phyloP scores from a whole-genome alignment of 1,139 yeast species.

The Wickerhamomyces sp. region DNA sequence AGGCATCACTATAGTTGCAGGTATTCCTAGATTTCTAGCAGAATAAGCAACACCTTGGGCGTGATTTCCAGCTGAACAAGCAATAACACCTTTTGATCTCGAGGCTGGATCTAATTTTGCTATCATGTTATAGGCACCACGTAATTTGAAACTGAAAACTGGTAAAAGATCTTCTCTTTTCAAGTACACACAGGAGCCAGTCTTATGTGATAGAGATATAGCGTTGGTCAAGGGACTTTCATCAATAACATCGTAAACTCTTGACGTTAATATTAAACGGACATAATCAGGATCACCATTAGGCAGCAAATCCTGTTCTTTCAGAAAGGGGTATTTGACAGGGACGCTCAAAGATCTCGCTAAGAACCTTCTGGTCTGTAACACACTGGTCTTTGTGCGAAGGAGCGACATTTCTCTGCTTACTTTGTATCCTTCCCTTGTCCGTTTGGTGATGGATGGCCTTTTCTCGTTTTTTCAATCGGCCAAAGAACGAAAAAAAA shows the following conservation, averaged over 20 bases:
- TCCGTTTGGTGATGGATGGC: neutral
- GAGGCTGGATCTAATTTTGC: conserved; percentile 71
- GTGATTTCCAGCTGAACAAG: conserved; percentile 98
- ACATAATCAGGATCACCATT: conserved; percentile 89
- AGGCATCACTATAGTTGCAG: conserved; percentile 98
- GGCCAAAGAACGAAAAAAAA: too few relatives aligned
- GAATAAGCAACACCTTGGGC: conserved; percentile 98
- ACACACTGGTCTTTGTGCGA: neutral
- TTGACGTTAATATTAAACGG: conserved; percentile 80
- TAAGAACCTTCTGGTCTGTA: neutral
- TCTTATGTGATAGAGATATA: conserved; percentile 64
- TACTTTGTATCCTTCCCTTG: neutral
- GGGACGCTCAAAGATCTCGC: neutral
- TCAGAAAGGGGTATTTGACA: conserved; percentile 45
- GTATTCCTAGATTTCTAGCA: conserved; percentile 76
- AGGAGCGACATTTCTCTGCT: neutral
- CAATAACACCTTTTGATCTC: conserved; percentile 84
- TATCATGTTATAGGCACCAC: conserved; percentile 98
- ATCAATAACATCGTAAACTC: conserved; percentile 90
- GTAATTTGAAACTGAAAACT: conserved; percentile 88
- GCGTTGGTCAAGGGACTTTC: conserved; percentile 87
- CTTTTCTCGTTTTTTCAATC: too few relatives aligned
- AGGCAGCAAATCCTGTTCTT: conserved; percentile 44
- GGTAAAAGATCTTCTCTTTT: conserved; percentile 94
- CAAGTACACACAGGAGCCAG: conserved; percentile 66